Percentiles rank a stretch among this genome's conserved stretches.
phyloP scores from a whole-genome alignment of 306 rosid genomes.

The Luffa acutangula region DNA sequence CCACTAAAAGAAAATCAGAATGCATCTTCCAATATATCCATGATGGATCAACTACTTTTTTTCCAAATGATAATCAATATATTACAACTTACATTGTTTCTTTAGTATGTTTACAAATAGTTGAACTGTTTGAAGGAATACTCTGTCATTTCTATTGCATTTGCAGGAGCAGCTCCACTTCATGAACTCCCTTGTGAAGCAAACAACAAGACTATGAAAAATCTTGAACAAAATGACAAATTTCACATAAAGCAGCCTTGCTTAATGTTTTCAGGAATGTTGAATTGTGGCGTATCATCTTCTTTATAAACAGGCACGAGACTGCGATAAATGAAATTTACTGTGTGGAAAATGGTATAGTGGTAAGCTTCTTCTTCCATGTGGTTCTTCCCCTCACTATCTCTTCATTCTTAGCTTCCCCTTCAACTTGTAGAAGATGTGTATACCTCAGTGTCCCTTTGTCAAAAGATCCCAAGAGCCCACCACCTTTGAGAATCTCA shows the following conservation, averaged over 20 bases:
- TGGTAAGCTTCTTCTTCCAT: conserved; percentile 57
- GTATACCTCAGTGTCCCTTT: conserved; percentile 46
- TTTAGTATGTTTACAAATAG: background rate
- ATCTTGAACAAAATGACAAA: background rate
- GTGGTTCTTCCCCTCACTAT: conserved; percentile 75
- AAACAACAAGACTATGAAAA: background rate
- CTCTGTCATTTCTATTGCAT: background rate
- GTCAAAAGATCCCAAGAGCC: conserved; percentile 43
- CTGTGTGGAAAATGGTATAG: conserved; percentile 31
- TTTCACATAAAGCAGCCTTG: background rate
- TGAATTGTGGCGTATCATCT: background rate
- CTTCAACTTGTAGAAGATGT: conserved; percentile 59
- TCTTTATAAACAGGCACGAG: background rate
- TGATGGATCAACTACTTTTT: background rate
- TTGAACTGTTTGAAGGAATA: background rate
- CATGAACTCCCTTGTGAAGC: background rate
- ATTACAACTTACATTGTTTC: background rate
- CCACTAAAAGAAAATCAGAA: background rate
- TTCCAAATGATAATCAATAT: background rate
- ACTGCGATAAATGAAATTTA: background rate
- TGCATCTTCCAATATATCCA: background rate
- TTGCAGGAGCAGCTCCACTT: background rate
- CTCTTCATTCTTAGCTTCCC: conserved; percentile 48
- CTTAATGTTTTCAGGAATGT: conserved; percentile 7
- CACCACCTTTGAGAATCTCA: conserved; percentile 48